Evolutionary conservation across 2,329 filamentous ascomycete genomes (phyloP), one percentile per base, ranked within the genome.

Genomic region (Myriosclerotinia curreyana): DNA sequence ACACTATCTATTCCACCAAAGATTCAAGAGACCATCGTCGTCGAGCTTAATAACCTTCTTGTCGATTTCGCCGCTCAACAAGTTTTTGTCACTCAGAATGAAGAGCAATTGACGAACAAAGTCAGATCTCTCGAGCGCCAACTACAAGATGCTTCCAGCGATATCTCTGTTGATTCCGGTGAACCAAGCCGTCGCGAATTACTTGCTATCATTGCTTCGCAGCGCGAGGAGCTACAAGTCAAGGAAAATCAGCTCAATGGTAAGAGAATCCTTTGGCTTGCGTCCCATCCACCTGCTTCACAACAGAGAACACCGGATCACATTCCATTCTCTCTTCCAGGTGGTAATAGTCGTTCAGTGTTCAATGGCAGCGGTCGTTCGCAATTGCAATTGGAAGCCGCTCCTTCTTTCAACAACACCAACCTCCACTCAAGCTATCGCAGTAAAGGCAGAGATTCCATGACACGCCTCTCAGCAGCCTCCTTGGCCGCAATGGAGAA

Each of bases 401-500:
- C 55, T 25, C 31, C 55, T 22, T 48, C 55, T 9, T 31, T 38
- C n/a, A 40, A 8, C 15, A 50, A 50, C 42, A n/a, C 52, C 0
- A 40, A 14, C 42, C 17, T 46, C 0, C 31, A 14, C 25, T 38
- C 52, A 7, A 25, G 31, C 5, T 55, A 59, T 34, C 61, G 61
- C 11, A 58, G n/a, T 5, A 38, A 25, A n/a, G 53, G 53, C 15
- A 17, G 9, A 22, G 59, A 53, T 22, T 64, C 53, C 9, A 56
- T 64, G 36, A 25, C 53, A 25, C 61, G 61, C 4, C 61, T 64
- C 11, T 64, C 61, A 15, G 51, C n/a, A 28, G 40, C 53, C 14
- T 64, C 61, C 8, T 25, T 64, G 1, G 61, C 61, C 5, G 61
- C 61, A 9, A 64, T 64, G 61, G 61, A 64, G 20, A 46, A 49